A percentile compares a stretch with the other conserved stretches of the same genome.
Conservation (phyloP, 2,329 filamentous ascomycete genomes). For the Myriosclerotinia duriaeana region DNA sequence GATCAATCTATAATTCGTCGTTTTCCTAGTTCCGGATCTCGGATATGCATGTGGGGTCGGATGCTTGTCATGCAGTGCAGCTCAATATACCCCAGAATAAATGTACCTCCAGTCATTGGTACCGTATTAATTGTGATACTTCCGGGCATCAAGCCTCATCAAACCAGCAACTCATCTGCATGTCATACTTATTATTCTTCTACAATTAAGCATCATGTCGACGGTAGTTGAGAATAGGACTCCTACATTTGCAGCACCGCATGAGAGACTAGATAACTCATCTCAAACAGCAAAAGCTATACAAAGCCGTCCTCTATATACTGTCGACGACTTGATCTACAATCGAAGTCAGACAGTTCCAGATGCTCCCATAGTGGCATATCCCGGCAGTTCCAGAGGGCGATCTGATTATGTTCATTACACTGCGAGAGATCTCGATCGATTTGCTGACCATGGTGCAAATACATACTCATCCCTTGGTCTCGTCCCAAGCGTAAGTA, state of each 20-base stretch:
- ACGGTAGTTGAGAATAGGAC: conserved; percentile 3
- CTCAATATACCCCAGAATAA: conserved; percentile 5
- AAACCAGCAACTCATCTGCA: not conserved
- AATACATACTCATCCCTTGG: conserved; percentile 32
- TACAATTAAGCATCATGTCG: conserved; percentile 8
- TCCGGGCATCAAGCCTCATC: conserved; percentile 2
- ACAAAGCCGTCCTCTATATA: conserved; percentile 21
- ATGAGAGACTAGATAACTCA: conserved; percentile 1
- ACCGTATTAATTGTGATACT: not conserved
- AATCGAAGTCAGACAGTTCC: conserved; percentile 31
- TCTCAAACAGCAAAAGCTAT: not conserved
- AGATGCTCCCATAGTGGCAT: conserved; percentile 35
- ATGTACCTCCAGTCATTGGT: conserved; percentile 17
- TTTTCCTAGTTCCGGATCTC: conserved; percentile 22
- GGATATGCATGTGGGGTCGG: conserved; percentile 17
- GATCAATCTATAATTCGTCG: not conserved
- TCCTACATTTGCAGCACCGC: conserved; percentile 10
- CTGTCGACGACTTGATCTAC: conserved; percentile 36
- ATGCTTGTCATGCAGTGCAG: conserved; percentile 5
- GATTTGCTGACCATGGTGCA: conserved; percentile 37
- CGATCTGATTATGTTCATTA: conserved; percentile 36
- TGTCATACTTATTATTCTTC: not conserved
- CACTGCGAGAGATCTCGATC: conserved; percentile 38
- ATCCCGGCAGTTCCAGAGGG: conserved; percentile 31
- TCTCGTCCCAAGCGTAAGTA: conserved; percentile 28